phyloP scores from a whole-genome alignment of 2,329 filamentous ascomycete species.

The Talaromyces funiculosus region DNA sequence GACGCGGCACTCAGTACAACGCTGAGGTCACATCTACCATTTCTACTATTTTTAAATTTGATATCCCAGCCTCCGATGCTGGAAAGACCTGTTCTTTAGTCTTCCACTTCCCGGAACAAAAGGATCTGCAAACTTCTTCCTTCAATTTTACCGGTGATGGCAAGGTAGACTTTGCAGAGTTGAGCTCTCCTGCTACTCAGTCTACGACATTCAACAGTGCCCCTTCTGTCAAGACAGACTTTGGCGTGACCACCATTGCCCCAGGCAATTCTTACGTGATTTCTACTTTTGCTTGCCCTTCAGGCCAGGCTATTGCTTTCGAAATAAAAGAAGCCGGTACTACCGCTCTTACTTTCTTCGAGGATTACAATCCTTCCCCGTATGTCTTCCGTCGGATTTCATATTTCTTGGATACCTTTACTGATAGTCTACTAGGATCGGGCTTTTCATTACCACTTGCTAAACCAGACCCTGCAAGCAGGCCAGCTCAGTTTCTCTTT shows the following conservation, averaged over 20 bases:
- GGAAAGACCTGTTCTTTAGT: slow-evolving; percentile 59
- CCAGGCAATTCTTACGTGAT: slow-evolving; percentile 54
- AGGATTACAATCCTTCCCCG: slow-evolving; percentile 56
- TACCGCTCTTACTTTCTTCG: slow-evolving; percentile 56
- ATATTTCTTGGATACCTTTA: slow-evolving; percentile 9
- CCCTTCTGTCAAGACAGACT: slow-evolving; percentile 44
- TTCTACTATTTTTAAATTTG: slow-evolving; percentile 64
- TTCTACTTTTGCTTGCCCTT: slow-evolving; percentile 50
- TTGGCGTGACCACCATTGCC: slow-evolving; percentile 42
- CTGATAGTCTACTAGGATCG: slow-evolving; percentile 26
- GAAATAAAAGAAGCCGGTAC: slow-evolving; percentile 48
- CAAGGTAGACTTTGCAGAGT: slow-evolving; percentile 47
- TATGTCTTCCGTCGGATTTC: slow-evolving; percentile 23
- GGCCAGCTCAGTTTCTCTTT: neutral
- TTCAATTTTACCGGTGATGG: slow-evolving; percentile 54
- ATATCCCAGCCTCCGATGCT: slow-evolving; percentile 50
- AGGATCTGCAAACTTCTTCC: slow-evolving; percentile 55
- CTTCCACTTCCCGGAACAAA: slow-evolving; percentile 58
- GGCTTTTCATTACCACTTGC: slow-evolving; percentile 39
- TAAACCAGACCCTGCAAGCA: slow-evolving; percentile 18
- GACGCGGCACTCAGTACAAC: slow-evolving; percentile 51
- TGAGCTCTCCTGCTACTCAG: slow-evolving; percentile 43
- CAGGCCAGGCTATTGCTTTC: slow-evolving; percentile 49
- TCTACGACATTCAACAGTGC: slow-evolving; percentile 52
- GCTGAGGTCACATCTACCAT: slow-evolving; percentile 50